Evolutionary conservation across 169 alveolate genomes (phyloP), one percentile per base, ranked within the genome.

Genomic region (Toxoplasma gondii): DNA sequence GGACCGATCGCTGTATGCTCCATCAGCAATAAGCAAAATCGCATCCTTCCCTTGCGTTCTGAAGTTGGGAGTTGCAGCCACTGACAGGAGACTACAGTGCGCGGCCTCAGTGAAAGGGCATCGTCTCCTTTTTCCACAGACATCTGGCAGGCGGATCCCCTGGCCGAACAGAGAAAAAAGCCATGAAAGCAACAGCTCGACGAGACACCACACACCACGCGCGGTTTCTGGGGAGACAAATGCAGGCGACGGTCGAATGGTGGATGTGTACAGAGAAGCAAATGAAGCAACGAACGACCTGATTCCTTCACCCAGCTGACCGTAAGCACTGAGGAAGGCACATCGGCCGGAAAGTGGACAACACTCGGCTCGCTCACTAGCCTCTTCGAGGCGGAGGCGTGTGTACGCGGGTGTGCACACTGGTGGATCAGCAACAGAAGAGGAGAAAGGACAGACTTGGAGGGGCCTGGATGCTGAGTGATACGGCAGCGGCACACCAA

Each of bases 1-100:
- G 69, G 90, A 39, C 41, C 31, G 90, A 43, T 82, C 90, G 67
- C 90, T 82, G 67, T n/a, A 45, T 5, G 90, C 90, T 39, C 90
- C 90, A 0, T 82, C 90, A 27, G 67, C 90, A 12, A n/a, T 45
- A 1, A 82, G 36, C 38, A 12, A 29, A 12, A 34, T 67, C 22
- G 38, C 31, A 19, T 19, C 90, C 16, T 29, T 34, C 24, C 49
- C 27, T n/a, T 29, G 34, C 27, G 78, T 64, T 49, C 58, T 49
- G 36, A 64, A 19, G 29, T 64, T 36, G 29, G 78, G 78, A 64
- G 78, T 29, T 29, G 78, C 78, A 19, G 44, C 41, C 87, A 78
- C 87, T 12, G 87, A 53, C 7, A 39, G 22, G 27, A 78, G 45
- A 34, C 53, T 4, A 22, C 41, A 34, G 29, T 22, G 41, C 45